These are phyloP conservation scores for Coemansia sp. DNA, from an alignment of 192 early-diverging fungal genomes.

Conservation along the genomic window DNA sequence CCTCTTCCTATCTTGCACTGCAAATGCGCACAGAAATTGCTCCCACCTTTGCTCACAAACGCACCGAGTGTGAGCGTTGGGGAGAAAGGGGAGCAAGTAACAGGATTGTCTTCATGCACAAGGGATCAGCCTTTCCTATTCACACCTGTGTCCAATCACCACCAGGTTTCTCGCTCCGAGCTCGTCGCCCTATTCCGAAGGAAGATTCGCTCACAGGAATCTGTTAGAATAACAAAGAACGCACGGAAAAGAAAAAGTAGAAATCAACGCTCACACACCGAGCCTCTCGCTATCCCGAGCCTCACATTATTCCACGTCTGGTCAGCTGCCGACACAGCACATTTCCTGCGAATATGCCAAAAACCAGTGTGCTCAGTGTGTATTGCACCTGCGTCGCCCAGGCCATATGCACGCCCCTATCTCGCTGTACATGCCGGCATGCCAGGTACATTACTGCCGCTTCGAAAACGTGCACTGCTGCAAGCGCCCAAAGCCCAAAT, in stretches of 20 bases:
- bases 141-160: background rate
- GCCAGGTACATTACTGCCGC: slow-evolving; percentile 1
- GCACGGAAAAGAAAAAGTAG: too few species aligned
- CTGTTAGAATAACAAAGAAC: background rate
- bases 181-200: background rate
- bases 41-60: slow-evolving; percentile 4
- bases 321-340: background rate
- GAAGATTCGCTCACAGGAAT: background rate
- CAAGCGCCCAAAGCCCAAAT: background rate
- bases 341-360: slow-evolving; percentile 4
- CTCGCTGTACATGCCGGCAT: background rate
- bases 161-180: too few species aligned
- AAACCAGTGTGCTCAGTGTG: slow-evolving; percentile 3
- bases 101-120: background rate
- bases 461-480: background rate
- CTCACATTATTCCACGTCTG: background rate
- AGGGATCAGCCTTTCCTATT: background rate
- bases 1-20: background rate
- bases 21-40: slow-evolving; percentile 23
- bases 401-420: background rate
- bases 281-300: too few species aligned
- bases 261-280: too few species aligned
- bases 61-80: slow-evolving; percentile 4
- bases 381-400: background rate
- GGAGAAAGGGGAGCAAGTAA: slow-evolving; percentile 5